phyloP scores from a whole-genome alignment of 177 flowering plant genomes.

The Vitis hybrid region DNA sequence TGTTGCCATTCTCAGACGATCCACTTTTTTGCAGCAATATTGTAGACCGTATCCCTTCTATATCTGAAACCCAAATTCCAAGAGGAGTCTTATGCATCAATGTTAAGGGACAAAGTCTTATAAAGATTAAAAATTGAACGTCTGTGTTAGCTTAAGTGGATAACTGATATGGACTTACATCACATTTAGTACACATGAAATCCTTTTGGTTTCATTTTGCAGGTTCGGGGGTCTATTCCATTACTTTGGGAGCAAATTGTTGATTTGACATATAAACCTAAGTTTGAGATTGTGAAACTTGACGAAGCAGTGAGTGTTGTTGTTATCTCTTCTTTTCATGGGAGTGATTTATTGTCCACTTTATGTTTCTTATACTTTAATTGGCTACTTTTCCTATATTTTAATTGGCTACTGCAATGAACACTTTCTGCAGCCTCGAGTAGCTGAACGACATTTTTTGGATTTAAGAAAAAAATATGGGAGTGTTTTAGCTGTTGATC shows the following conservation, averaged over 20 bases:
- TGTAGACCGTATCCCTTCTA: no score
- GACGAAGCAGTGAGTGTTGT: constrained; percentile 86
- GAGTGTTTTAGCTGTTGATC: constrained; percentile 80
- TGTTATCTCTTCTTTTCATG: not conserved
- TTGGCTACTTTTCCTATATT: constrained; percentile 1
- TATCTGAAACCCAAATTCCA: no score
- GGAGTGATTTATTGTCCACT: not conserved
- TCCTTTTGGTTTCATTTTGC: constrained; percentile 13
- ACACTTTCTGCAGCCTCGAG: constrained; percentile 61
- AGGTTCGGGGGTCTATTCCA: constrained; percentile 98
- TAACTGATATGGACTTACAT: not conserved
- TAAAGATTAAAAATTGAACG: no score
- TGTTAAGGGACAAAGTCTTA: no score
- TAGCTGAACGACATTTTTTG: constrained; percentile 83
- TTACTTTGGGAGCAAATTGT: constrained; percentile 96
- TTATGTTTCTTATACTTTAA: not conserved
- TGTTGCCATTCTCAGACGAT: no score
- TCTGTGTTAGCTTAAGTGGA: no score
- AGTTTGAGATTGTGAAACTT: constrained; percentile 77
- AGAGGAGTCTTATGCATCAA: no score
- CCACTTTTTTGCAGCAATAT: no score
- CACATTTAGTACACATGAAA: no score
- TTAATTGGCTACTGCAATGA: not conserved
- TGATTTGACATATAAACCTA: constrained; percentile 94
- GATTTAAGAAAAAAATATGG: constrained; percentile 94